These are phyloP conservation scores for Lentinula sp. DNA, from an alignment of 768 basidiomycete species.

Conservation along the genomic window DNA sequence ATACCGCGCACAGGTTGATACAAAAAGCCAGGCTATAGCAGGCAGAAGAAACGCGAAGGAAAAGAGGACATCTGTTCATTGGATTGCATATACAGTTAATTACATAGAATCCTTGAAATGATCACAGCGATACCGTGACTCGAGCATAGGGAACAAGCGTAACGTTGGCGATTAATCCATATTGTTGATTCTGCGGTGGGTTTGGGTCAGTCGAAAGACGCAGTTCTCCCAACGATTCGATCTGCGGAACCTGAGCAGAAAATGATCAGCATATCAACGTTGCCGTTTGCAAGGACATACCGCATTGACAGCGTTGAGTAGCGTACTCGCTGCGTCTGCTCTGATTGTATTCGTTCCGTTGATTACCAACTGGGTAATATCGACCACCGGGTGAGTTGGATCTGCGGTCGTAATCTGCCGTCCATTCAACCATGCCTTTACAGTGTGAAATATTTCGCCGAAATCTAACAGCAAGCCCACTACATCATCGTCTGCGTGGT, in stretches of 20 bases:
- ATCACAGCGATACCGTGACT: background rate
- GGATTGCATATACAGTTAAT: too few relatives aligned
- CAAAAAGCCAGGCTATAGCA: too few relatives aligned
- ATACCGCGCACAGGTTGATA: too few relatives aligned
- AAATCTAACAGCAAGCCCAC: constrained; percentile 11
- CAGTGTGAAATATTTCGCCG: constrained; percentile 11
- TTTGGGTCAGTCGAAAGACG: constrained; percentile 1
- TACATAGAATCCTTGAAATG: too few relatives aligned
- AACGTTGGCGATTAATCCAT: constrained; percentile 10
- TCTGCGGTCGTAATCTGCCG: constrained; percentile 11
- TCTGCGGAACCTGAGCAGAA: background rate
- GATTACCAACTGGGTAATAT: constrained; percentile 8
- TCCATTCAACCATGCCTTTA: constrained; percentile 11
- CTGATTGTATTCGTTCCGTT: constrained; percentile 8
- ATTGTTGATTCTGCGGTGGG: constrained; percentile 4
- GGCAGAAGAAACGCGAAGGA: too few relatives aligned
- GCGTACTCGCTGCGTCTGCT: constrained; percentile 11
- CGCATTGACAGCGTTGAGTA: constrained; percentile 12
- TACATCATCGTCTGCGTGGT: constrained; percentile 2
- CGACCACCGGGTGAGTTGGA: constrained; percentile 8
- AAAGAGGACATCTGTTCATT: too few relatives aligned
- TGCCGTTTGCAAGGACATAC: background rate
- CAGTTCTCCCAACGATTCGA: constrained; percentile 7
- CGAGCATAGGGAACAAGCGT: constrained; percentile 11
- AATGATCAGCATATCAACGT: background rate